Conservation (phyloP, 805 yeast species). For the Candida montana region DNA sequence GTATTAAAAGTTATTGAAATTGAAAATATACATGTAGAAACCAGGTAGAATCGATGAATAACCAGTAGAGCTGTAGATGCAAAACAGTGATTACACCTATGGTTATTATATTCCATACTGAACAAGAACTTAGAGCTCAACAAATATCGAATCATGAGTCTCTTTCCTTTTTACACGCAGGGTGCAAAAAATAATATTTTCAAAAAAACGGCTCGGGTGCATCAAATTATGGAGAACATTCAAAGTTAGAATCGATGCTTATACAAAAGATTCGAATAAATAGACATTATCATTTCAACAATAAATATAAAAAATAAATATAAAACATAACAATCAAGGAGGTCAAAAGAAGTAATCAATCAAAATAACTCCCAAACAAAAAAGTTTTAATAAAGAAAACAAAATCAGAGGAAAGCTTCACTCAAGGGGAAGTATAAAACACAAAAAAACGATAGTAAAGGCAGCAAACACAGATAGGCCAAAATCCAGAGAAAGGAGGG, state of each 20-base stretch:
- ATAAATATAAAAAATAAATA: slow-evolving; percentile 2
- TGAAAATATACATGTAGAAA: no score
- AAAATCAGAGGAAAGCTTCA: not conserved
- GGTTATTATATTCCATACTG: no score
- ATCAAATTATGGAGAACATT: no score
- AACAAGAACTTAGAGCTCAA: no score
- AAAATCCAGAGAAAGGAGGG: no score
- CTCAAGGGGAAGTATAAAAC: not conserved
- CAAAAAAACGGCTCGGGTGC: not conserved
- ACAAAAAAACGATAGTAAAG: not conserved
- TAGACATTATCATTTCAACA: slow-evolving; percentile 7
- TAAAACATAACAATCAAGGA: not conserved
- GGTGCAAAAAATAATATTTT: not conserved
- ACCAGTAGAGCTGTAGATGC: no score
- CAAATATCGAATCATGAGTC: no score
- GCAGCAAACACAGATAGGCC: not conserved
- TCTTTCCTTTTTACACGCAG: no score
- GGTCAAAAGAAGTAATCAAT: not conserved
- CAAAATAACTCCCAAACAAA: not conserved
- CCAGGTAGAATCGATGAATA: no score
- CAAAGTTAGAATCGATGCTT: no score
- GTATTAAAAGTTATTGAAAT: no score
- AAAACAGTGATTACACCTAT: no score
- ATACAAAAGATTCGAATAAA: slow-evolving; percentile 1
- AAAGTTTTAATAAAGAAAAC: not conserved